phyloP scores from a whole-genome alignment of 2,329 filamentous ascomycete species.

The Phyllachora maydis region DNA sequence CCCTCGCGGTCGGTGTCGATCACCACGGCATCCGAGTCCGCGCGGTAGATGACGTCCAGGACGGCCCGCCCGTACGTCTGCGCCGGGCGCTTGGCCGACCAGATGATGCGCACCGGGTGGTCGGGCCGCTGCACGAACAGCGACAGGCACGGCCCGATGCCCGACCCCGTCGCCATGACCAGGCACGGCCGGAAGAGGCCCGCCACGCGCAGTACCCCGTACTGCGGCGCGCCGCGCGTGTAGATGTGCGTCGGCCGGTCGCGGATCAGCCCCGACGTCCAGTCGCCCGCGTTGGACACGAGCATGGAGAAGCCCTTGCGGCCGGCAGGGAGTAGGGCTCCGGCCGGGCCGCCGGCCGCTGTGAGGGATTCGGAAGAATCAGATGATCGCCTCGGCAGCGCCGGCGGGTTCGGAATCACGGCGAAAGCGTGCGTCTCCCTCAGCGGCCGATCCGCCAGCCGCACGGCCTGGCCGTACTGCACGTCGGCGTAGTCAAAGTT shows the following conservation, averaged over 20 bases:
- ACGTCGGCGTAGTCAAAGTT: conserved; percentile 45
- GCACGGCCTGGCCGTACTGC: conserved; percentile 31
- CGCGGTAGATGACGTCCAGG: conserved; percentile 28
- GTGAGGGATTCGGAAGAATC: too few species aligned
- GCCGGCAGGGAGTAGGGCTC: too few species aligned
- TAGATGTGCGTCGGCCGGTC: conserved; percentile 40
- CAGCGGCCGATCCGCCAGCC: conserved; percentile 41
- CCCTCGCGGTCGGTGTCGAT: conserved; percentile 42
- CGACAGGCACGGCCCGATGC: conserved; percentile 48
- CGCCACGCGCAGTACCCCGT: conserved; percentile 46
- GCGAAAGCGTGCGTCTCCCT: conserved; percentile 61
- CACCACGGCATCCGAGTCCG: conserved; percentile 42
- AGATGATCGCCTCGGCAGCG: too few species aligned
- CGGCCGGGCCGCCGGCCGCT: too few species aligned
- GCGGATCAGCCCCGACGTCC: conserved; percentile 44
- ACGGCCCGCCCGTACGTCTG: conserved; percentile 40
- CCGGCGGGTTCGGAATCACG: conserved; percentile 38
- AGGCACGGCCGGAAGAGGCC: conserved; percentile 44
- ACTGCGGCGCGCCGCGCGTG: conserved; percentile 46
- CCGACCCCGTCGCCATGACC: conserved; percentile 51
- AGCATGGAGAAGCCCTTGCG: conserved; percentile 43
- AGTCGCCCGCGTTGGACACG: conserved; percentile 56
- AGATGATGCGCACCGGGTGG: conserved; percentile 34
- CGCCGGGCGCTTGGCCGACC: conserved; percentile 42
- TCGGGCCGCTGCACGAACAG: conserved; percentile 20